Evolutionary conservation across 805 yeast genomes (phyloP).

Genomic region (Tetrapisispora phaffii): DNA sequence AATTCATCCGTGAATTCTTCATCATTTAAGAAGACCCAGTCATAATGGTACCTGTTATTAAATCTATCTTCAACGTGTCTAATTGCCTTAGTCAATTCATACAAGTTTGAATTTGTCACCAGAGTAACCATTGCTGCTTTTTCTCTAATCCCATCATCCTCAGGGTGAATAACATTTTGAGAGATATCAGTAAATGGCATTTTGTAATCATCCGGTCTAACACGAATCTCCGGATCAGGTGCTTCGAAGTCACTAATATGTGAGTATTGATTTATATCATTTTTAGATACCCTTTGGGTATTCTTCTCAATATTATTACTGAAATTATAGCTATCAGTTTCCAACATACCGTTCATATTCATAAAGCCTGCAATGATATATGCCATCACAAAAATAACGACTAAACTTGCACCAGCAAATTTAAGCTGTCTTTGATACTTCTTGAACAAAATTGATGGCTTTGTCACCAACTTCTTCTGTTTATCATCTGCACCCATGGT

Average conservation of each 20-base stretch:
- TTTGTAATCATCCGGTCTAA: constrained; percentile 8
- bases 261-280: neutral
- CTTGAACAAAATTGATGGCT: constrained; percentile 23
- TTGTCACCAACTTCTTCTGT: constrained; percentile 26
- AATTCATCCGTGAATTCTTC: constrained; percentile 51
- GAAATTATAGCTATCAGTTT: neutral
- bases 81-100: constrained; percentile 47
- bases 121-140: constrained; percentile 63
- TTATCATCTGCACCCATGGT: constrained; percentile 8
- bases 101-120: constrained; percentile 59
- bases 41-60: constrained; percentile 53
- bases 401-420: constrained; percentile 17
- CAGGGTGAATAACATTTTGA: constrained; percentile 24
- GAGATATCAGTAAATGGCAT: constrained; percentile 26
- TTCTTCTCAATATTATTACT: neutral
- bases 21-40: constrained; percentile 75
- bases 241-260: neutral
- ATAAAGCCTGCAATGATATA: constrained; percentile 5
- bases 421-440: constrained; percentile 23
- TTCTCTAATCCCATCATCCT: constrained; percentile 31
- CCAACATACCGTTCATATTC: neutral
- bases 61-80: constrained; percentile 57
- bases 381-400: constrained; percentile 13
- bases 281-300: neutral
- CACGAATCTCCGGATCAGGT: neutral